Evolutionary conservation across 2,329 filamentous ascomycete genomes (phyloP).

Genomic region (Furcasterigmium furcatum): DNA sequence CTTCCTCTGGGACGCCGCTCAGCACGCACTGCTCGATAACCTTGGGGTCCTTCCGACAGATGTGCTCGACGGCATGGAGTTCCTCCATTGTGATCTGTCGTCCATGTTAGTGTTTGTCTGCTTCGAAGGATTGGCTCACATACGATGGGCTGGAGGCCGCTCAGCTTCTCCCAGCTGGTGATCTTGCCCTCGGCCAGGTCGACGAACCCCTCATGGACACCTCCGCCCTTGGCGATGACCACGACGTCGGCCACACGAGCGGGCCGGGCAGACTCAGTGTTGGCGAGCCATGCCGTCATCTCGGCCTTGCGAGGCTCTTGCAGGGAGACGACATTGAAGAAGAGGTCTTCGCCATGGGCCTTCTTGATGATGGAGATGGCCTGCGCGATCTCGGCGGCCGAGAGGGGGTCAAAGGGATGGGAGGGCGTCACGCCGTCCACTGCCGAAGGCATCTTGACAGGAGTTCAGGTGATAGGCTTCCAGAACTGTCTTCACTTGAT

Average conservation of each 20-base stretch:
- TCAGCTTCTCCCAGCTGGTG: conserved; percentile 69
- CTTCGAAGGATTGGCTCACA: conserved; percentile 17
- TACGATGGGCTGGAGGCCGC: conserved; percentile 78
- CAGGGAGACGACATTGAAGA: conserved; percentile 84
- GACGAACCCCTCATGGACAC: conserved; percentile 79
- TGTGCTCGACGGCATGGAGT: conserved; percentile 72
- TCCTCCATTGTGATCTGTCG: conserved; percentile 85
- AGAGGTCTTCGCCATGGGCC: conserved; percentile 62
- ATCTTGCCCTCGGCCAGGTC: conserved; percentile 67
- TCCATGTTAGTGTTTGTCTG: background rate
- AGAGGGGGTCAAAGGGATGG: conserved; percentile 79
- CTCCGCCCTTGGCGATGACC: conserved; percentile 73
- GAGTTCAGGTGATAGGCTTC: background rate
- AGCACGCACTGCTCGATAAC: conserved; percentile 89
- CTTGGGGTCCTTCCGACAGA: conserved; percentile 73
- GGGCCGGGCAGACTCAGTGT: conserved; percentile 60
- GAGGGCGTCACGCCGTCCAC: background rate
- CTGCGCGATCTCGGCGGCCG: conserved; percentile 67
- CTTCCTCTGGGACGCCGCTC: conserved; percentile 72
- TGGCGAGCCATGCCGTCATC: conserved; percentile 75
- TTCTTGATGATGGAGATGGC: conserved; percentile 67
- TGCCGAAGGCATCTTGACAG: conserved; percentile 1
- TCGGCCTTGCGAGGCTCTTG: conserved; percentile 82
- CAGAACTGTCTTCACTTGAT: too few relatives aligned
- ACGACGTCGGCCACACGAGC: conserved; percentile 77